Percentiles rank a stretch among this genome's conserved stretches.
Evolutionary conservation across 805 yeast species (phyloP).

Genomic region (Pichia exigua): DNA sequence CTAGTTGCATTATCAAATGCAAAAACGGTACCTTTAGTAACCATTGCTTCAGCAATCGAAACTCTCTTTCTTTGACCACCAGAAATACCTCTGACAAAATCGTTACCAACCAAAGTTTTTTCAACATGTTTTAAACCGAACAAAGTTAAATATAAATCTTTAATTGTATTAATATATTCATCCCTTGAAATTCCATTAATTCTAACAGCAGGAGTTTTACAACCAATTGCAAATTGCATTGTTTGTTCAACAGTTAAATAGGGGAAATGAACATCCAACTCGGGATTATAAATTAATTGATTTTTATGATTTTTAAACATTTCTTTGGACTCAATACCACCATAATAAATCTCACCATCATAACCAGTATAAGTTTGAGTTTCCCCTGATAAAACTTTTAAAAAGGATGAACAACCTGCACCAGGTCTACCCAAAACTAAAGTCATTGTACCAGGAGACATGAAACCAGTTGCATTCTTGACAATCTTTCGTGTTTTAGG

Average conservation of each 20-base stretch:
- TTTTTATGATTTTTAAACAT: conserved; percentile 39
- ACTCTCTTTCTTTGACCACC: conserved; percentile 73
- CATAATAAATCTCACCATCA: conserved; percentile 37
- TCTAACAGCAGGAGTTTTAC: conserved; percentile 45
- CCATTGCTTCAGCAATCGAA: conserved; percentile 57
- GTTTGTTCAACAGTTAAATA: conserved; percentile 47
- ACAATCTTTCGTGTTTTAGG: conserved; percentile 18
- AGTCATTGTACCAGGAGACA: conserved; percentile 46
- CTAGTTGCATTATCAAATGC: conserved; percentile 71
- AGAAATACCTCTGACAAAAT: conserved; percentile 62
- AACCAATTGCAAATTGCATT: conserved; percentile 43
- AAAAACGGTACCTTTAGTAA: conserved; percentile 44
- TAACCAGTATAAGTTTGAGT: conserved; percentile 31
- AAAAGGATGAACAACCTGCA: conserved; percentile 54
- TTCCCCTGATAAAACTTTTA: conserved; percentile 39
- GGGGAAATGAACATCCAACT: conserved; percentile 50
- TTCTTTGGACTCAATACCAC: conserved; percentile 39
- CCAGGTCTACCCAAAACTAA: conserved; percentile 53
- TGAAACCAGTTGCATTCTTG: conserved; percentile 16
- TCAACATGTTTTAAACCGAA: conserved; percentile 54
- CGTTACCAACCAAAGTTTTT: conserved; percentile 59
- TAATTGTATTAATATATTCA: conserved; percentile 34
- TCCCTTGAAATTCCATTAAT: conserved; percentile 34
- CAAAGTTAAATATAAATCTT: conserved; percentile 43
- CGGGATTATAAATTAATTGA: conserved; percentile 46